phyloP scores from a whole-genome alignment of 2,329 filamentous ascomycete genomes.

The Clonostachys byssicola region DNA sequence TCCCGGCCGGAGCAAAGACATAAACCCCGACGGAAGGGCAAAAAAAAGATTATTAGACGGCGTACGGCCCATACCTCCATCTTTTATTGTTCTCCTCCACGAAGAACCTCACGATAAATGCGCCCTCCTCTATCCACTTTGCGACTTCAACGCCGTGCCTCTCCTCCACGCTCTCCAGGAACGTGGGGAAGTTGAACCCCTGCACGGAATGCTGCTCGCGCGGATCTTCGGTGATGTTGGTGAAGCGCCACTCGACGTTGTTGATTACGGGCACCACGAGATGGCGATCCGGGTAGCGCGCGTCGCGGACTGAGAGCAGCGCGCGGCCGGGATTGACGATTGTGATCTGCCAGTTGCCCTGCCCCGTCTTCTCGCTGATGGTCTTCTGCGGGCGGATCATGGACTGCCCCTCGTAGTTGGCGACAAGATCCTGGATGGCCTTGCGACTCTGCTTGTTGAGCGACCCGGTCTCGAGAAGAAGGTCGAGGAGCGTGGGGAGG shows the following conservation, averaged over 20 bases:
- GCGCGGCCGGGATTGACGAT: constrained; percentile 24
- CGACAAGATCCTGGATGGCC: constrained; percentile 17
- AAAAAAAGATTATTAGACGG: too few relatives aligned
- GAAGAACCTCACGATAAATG: constrained; percentile 24
- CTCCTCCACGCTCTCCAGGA: constrained; percentile 2
- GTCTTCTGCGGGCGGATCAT: constrained; percentile 20
- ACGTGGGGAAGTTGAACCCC: constrained; percentile 14
- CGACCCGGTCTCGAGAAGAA: constrained; percentile 23
- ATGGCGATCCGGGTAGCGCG: constrained; percentile 17
- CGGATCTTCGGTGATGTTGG: constrained; percentile 17
- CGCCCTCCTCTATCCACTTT: constrained; percentile 23
- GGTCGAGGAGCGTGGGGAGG: constrained; percentile 25
- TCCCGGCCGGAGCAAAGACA: too few relatives aligned
- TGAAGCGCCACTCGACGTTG: constrained; percentile 23
- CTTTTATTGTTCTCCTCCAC: constrained; percentile 26
- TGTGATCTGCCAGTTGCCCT: constrained; percentile 24
- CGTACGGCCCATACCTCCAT: constrained; percentile 9
- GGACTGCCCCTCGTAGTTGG: constrained; percentile 27
- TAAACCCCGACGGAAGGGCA: too few relatives aligned
- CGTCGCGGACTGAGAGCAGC: constrained; percentile 23
- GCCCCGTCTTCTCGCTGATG: background rate
- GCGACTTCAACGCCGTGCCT: constrained; percentile 16
- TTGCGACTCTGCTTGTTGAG: constrained; percentile 15
- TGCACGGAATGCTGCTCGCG: constrained; percentile 16
- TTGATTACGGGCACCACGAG: constrained; percentile 23